phyloP scores from a whole-genome alignment of 768 basidiomycete species.

The Amanita subjunquillea region DNA sequence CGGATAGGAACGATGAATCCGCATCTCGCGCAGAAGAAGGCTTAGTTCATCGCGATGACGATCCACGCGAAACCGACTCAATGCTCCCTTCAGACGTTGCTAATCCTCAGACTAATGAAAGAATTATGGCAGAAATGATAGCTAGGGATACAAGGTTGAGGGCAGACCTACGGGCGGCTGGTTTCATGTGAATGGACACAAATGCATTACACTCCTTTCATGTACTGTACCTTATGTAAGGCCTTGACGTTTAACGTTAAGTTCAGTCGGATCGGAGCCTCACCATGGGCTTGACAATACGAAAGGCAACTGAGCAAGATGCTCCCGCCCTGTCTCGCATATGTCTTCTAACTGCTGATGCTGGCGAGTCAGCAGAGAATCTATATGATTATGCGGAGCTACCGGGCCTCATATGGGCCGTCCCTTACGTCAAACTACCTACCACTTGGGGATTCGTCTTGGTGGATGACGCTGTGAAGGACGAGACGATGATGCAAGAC shows the following conservation, averaged over 20 bases:
- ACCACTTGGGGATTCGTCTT: constrained; percentile 69
- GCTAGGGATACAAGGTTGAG: constrained; percentile 48
- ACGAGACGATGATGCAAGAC: constrained; percentile 23
- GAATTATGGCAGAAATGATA: constrained; percentile 33
- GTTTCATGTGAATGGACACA: constrained; percentile 21
- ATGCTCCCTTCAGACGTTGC: constrained; percentile 23
- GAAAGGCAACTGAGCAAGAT: constrained; percentile 46
- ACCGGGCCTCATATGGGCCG: constrained; percentile 62
- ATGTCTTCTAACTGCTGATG: constrained; percentile 66
- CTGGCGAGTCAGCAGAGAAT: constrained; percentile 53
- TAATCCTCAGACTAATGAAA: constrained; percentile 31
- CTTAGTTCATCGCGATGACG: constrained; percentile 6
- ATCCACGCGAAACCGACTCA: constrained; percentile 22
- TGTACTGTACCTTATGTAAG: not conserved
- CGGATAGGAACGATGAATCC: constrained; percentile 15
- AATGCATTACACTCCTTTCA: not conserved
- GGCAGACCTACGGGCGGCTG: constrained; percentile 51
- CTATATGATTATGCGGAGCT: constrained; percentile 56
- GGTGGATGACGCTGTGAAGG: constrained; percentile 20
- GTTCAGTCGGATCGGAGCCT: too few relatives aligned
- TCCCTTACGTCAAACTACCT: constrained; percentile 66
- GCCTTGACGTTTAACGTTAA: too few relatives aligned
- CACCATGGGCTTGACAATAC: constrained; percentile 37
- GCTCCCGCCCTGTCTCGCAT: constrained; percentile 51
- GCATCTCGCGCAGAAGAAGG: constrained; percentile 22